Evolutionary conservation across 257 asterid genomes (phyloP), one percentile per base, ranked within the genome.

Genomic region (Linderniella brevidens): DNA sequence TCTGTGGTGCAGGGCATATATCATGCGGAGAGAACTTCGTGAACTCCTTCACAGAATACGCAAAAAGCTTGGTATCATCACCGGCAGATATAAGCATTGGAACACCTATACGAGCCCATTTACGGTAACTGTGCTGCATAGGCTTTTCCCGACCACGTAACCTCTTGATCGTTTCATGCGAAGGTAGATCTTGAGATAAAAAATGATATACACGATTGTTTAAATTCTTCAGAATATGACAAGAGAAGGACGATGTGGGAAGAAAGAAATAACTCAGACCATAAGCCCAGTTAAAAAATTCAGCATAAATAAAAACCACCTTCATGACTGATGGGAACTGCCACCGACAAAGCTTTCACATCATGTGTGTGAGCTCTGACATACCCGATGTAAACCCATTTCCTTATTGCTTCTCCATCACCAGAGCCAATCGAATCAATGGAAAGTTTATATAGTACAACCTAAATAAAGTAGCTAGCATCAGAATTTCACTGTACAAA

Each of bases 11-110:
- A 57, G 95, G 95, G 49, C 79, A 84, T 54, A 84, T 80, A 63
- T 84, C 95, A 69, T 80, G 93, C 11, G 93, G 93, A 20, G 86
- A 73, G 54, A 75, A 84, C 68, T 78, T 84, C 29, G 93, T 70
- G 50, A 84, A 84, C 68, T 84, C 95, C 66, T 71, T 77, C 0
- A 72, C 95, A 61, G 92, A 80, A 66, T 75, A 80, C 19, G 93
- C 93, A 71, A 72, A 84, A 52, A 84, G 79, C 59, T 84, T 84
- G 17, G 76, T 58, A 53, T 90, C 99, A 47, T 86, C 99, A 29
- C 95, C 94, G 57, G 79, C 94, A 1, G 96, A 86, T 19, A 90
- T 77, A 53, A 90, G 96, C 96, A 90, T 85, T 0, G 99, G 99
- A 19, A 90, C 96, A 19, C 95, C 94, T 67, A 82, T 65, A 68